Percentiles rank a stretch among this genome's conserved stretches.
phyloP scores from a whole-genome alignment of 768 basidiomycete species.

The Hypsizygus marmoreus region DNA sequence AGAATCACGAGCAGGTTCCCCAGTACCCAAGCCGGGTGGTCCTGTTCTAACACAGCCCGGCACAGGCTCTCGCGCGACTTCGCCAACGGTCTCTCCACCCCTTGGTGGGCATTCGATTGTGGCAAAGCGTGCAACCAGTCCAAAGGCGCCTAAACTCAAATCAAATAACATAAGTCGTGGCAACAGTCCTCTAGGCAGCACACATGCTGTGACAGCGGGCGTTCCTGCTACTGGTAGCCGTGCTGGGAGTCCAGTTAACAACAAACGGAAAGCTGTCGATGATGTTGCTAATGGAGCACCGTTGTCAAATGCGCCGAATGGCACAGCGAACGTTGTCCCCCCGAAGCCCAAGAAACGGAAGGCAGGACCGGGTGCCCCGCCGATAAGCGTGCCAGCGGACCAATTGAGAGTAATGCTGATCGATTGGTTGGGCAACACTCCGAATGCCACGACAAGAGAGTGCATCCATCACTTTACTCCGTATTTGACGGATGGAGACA shows the following conservation, averaged over 20 bases:
- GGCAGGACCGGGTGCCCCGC: slow-evolving; percentile 33
- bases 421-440: slow-evolving; percentile 71
- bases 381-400: slow-evolving; percentile 44
- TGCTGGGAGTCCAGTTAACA: slow-evolving; percentile 34
- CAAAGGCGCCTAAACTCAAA: slow-evolving; percentile 66
- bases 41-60: slow-evolving; percentile 34
- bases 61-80: slow-evolving; percentile 56
- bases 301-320: slow-evolving; percentile 16
- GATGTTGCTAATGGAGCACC: slow-evolving; percentile 29
- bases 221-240: slow-evolving; percentile 42
- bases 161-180: slow-evolving; percentile 50
- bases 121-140: slow-evolving; percentile 84
- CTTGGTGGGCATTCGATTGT: slow-evolving; percentile 79
- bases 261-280: slow-evolving; percentile 51
- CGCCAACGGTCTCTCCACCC: slow-evolving; percentile 54
- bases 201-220: slow-evolving; percentile 43
- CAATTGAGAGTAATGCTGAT: slow-evolving; percentile 71
- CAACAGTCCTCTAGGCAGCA: slow-evolving; percentile 61
- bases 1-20: slow-evolving; percentile 47
- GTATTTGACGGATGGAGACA: slow-evolving; percentile 67
- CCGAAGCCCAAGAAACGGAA: slow-evolving; percentile 63
- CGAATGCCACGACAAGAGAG: slow-evolving; percentile 74
- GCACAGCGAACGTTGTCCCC: slow-evolving; percentile 13
- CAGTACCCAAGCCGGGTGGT: slow-evolving; percentile 40
- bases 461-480: slow-evolving; percentile 81